Evolutionary conservation across 441 rosid species (phyloP), one percentile per base, ranked within the genome.

Genomic region (Pelargonium australe): DNA sequence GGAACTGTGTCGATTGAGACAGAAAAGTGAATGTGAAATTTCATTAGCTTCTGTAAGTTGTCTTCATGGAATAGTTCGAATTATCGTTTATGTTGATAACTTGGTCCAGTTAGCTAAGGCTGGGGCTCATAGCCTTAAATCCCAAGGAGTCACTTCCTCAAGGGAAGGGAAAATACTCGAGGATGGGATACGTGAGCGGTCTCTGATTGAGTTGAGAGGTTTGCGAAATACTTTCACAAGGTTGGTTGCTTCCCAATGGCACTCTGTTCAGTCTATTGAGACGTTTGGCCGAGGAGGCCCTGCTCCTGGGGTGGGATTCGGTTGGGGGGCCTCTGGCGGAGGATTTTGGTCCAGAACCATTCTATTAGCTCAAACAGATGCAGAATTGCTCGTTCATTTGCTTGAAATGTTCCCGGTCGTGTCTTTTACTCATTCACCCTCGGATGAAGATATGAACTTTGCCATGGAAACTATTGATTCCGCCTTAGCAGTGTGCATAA

Each of bases 291-390:
- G 98, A 84, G 97, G 97, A 58, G 97, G 97, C 68, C 90, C 88
- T 34, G 87, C 94, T 72, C 98, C 97, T 12, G 97, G 97, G 51
- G 78, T 87, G 40, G 96, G 94, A 73, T 73, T 87, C 66, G 97
- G 98, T 65, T 94, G 97, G 97, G 98, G 98, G 81, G 89, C 89
- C 73, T 78, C 87, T 64, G 87, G 83, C 66, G 97, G 98, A 73
- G 98, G 97, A 71, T 86, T 85, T 80, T 91, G 96, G 97, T 89
- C 99, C 53, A 53, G 66, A 45, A 72, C 76, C 78, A 78, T 81
- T 80, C 74, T 91, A 71, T 79, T 87, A 80, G 85, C 87, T 60
- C 96, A 91, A 81, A 84, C 80, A 66, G 98, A 91, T 71, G 86
- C 90, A 12, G 44, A 70, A 49, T 80, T 94, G 70, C 75, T 88